Conservation (phyloP, 257 asterid genomes). For the Linaria vulgaris region DNA sequence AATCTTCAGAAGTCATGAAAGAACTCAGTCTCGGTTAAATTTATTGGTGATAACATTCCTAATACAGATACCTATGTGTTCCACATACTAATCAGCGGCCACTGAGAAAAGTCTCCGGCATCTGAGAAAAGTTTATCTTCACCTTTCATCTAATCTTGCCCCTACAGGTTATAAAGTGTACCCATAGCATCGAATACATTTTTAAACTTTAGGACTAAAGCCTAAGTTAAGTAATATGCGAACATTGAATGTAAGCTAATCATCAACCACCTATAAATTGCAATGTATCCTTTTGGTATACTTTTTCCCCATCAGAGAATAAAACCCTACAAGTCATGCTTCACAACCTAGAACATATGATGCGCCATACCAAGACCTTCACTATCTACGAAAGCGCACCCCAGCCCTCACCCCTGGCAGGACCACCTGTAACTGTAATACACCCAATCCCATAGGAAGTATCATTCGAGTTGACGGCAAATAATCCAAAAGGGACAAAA, state of each 20-base stretch:
- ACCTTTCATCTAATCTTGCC: background rate
- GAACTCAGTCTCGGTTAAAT: no score
- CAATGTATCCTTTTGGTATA: no score
- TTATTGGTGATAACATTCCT: no score
- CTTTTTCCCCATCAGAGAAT: no score
- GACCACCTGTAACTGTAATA: constrained; percentile 5
- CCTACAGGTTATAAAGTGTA: constrained; percentile 1
- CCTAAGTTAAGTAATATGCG: background rate
- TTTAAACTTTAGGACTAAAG: background rate
- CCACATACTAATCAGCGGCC: no score
- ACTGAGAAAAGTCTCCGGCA: background rate
- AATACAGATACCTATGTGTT: no score
- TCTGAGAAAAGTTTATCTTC: background rate
- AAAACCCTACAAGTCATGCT: background rate
- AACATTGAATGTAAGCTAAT: background rate
- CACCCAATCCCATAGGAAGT: constrained; percentile 2
- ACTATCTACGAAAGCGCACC: background rate
- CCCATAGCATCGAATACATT: constrained; percentile 7
- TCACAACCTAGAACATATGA: background rate
- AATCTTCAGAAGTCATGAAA: no score
- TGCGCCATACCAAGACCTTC: constrained; percentile 4
- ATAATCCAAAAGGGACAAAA: constrained; percentile 18
- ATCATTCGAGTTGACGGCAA: constrained; percentile 1
- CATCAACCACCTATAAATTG: no score
- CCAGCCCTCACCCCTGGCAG: no score